phyloP scores from a whole-genome alignment of 192 early-diverging fungal genomes.

The Coemansia guatemalensis region DNA sequence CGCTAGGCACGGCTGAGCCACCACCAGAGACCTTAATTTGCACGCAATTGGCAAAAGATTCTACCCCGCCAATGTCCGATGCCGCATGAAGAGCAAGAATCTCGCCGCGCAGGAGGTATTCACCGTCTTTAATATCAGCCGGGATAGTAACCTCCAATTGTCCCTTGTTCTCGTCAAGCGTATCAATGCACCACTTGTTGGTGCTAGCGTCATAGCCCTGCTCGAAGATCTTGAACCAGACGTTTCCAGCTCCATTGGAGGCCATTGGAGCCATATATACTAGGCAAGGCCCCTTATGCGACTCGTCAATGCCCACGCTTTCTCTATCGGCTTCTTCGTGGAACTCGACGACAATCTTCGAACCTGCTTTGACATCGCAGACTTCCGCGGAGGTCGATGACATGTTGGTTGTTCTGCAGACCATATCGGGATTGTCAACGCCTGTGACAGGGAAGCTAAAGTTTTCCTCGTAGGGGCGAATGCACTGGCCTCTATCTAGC shows the following conservation, averaged over 20 bases:
- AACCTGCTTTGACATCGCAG: slow-evolving; percentile 20
- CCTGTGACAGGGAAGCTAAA: slow-evolving; percentile 25
- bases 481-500: slow-evolving; percentile 24
- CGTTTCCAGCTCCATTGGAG: slow-evolving; percentile 12
- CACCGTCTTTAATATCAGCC: slow-evolving; percentile 11
- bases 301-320: slow-evolving; percentile 1
- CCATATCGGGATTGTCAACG: slow-evolving; percentile 7
- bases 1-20: slow-evolving; percentile 2
- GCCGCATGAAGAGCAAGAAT: slow-evolving; percentile 25
- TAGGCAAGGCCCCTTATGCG: slow-evolving; percentile 21
- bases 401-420: slow-evolving; percentile 12
- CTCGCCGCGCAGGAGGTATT: slow-evolving; percentile 19
- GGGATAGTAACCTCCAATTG: slow-evolving; percentile 26
- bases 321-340: slow-evolving; percentile 1
- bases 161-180: slow-evolving; percentile 17
- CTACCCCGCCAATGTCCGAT: neutral
- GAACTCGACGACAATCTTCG: slow-evolving; percentile 16
- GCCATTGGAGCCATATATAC: slow-evolving; percentile 24
- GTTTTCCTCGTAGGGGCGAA: slow-evolving; percentile 17
- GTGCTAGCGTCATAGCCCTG: slow-evolving; percentile 17
- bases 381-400: neutral
- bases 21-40: slow-evolving; percentile 9
- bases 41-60: slow-evolving; percentile 15
- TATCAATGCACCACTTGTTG: slow-evolving; percentile 30
- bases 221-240: slow-evolving; percentile 37